Evolutionary conservation across 805 yeast genomes (phyloP).

Genomic region (Teunomyces cretensis): DNA sequence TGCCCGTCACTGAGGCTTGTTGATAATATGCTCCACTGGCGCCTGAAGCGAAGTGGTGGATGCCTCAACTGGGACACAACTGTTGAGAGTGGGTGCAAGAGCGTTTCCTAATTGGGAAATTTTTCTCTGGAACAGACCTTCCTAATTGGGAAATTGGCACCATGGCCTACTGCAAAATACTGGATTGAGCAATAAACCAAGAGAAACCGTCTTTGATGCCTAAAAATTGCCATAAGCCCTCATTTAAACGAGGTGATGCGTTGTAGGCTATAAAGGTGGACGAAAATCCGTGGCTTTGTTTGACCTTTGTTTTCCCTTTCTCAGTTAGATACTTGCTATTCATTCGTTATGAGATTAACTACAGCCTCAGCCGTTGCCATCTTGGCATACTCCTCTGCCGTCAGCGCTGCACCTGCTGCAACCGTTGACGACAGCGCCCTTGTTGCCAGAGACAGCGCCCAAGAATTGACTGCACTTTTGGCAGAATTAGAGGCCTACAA

Average conservation of each 20-base stretch:
- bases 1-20: too few relatives aligned
- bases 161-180: background rate
- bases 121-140: background rate
- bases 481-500: conserved; percentile 22
- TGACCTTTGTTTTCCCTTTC: too few relatives aligned
- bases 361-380: conserved; percentile 30
- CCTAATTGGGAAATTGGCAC: conserved; percentile 4
- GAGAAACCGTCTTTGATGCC: background rate
- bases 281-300: background rate
- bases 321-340: background rate
- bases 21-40: too few relatives aligned
- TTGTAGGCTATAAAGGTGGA: background rate
- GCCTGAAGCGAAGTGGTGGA: too few relatives aligned
- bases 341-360: conserved; percentile 29
- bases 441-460: conserved; percentile 9
- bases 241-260: background rate
- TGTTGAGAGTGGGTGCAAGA: too few relatives aligned
- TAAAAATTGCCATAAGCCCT: background rate
- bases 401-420: conserved; percentile 37
- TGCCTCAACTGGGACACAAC: too few relatives aligned
- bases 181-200: conserved; percentile 4
- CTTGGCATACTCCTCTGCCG: conserved; percentile 23
- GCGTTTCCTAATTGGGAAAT: conserved; percentile 7
- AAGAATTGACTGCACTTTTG: conserved; percentile 23
- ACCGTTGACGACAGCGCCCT: conserved; percentile 9